phyloP scores from a whole-genome alignment of 805 yeast species.

The Starmera amethionina region DNA sequence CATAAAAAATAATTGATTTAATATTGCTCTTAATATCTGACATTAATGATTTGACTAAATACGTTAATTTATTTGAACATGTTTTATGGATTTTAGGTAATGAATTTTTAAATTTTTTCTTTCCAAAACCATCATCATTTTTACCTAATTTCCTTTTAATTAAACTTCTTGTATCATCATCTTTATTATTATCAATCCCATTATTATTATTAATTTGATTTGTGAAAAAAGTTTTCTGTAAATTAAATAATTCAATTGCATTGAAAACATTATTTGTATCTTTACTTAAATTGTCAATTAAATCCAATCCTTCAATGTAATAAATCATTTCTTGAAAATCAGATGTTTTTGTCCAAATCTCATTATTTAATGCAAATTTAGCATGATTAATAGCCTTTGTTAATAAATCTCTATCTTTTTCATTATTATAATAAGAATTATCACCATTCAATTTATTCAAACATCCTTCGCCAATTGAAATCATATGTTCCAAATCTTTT shows the following conservation, averaged over 20 bases:
- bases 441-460: conserved; percentile 26
- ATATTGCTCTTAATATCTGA: conserved; percentile 38
- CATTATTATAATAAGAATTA: conserved; percentile 21
- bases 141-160: too few species aligned
- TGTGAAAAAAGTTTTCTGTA: conserved; percentile 45
- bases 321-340: conserved; percentile 59
- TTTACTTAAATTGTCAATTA: conserved; percentile 29
- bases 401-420: conserved; percentile 31
- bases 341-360: conserved; percentile 49
- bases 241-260: conserved; percentile 43
- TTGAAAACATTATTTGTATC: conserved; percentile 40
- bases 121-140: too few species aligned
- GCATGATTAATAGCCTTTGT: conserved; percentile 35
- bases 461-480: conserved; percentile 37
- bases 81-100: too few species aligned
- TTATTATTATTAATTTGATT: conserved; percentile 33
- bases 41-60: conserved; percentile 41
- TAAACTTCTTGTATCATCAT: too few species aligned
- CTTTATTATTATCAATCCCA: too few species aligned
- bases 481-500: conserved; percentile 44
- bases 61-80: conserved; percentile 36
- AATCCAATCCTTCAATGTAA: conserved; percentile 38
- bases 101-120: too few species aligned
- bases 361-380: conserved; percentile 37
- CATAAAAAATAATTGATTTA: conserved; percentile 58